Percentiles rank a stretch among this genome's conserved stretches.
Conservation (phyloP, 495 filamentous ascomycete species). For the Choiromyces venosus region DNA sequence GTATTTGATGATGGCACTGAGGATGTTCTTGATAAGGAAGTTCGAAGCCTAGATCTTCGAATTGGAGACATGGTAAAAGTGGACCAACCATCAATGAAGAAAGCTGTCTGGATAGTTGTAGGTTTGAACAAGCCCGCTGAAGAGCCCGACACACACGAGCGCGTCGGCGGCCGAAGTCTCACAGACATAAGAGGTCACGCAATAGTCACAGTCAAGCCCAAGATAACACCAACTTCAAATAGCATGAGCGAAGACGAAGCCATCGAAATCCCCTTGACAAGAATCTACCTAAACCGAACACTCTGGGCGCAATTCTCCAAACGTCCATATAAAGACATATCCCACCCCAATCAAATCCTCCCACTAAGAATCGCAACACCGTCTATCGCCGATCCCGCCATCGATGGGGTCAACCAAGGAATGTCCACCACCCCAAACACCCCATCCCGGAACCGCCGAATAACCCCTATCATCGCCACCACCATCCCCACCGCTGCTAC, state of each 20-base stretch:
- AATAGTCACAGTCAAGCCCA: constrained; percentile 20
- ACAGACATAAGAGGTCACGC: constrained; percentile 31
- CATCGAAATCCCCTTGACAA: constrained; percentile 32
- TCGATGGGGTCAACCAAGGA: neutral
- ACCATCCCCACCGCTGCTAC: neutral
- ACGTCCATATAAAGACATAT: constrained; percentile 10
- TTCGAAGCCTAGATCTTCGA: constrained; percentile 36
- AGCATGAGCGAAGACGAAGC: neutral
- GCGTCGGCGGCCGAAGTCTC: neutral
- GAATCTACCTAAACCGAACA: constrained; percentile 35
- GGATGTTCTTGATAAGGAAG: constrained; percentile 17
- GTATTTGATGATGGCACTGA: constrained; percentile 40
- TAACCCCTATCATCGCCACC: constrained; percentile 11
- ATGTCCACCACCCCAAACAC: constrained; percentile 18
- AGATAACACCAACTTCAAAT: neutral
- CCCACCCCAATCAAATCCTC: neutral
- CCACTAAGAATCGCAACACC: constrained; percentile 3
- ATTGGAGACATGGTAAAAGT: constrained; percentile 34
- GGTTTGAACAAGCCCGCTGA: constrained; percentile 12
- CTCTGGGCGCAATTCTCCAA: constrained; percentile 38
- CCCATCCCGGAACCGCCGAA: constrained; percentile 4
- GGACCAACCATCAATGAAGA: constrained; percentile 34
- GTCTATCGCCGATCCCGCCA: neutral
- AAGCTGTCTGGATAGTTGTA: constrained; percentile 23
- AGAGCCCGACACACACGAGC: constrained; percentile 3